A percentile compares a stretch with the other conserved stretches of the same genome.
phyloP scores from a whole-genome alignment of 2,329 filamentous ascomycete genomes.

The Torrubiellomyces zombiae region DNA sequence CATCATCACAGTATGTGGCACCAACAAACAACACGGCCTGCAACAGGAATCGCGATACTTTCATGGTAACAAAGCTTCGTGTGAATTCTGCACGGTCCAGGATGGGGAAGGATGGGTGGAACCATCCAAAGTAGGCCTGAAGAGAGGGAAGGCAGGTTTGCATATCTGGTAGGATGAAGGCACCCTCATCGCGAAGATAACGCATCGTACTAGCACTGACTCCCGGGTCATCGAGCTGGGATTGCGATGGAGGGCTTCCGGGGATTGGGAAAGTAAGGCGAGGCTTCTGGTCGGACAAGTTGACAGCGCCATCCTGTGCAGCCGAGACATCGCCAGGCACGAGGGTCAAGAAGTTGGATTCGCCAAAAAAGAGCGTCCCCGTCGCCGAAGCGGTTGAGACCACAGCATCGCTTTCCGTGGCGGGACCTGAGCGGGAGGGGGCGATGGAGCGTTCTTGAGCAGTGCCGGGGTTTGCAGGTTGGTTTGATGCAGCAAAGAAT shows the following conservation, averaged over 20 bases:
- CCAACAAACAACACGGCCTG: slow-evolving; percentile 39
- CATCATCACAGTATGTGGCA: slow-evolving; percentile 32
- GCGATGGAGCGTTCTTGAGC: neutral
- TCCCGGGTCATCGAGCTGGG: slow-evolving; percentile 11
- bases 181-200: slow-evolving; percentile 27
- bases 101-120: slow-evolving; percentile 39
- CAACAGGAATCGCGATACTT: slow-evolving; percentile 30
- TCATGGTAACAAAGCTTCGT: slow-evolving; percentile 19
- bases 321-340: slow-evolving; percentile 11
- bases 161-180: slow-evolving; percentile 26
- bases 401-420: slow-evolving; percentile 1
- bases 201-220: slow-evolving; percentile 30
- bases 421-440: neutral
- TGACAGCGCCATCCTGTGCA: slow-evolving; percentile 1
- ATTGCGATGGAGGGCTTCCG: slow-evolving; percentile 10
- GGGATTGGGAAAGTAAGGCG: slow-evolving; percentile 15
- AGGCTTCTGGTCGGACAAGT: slow-evolving; percentile 6
- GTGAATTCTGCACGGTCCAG: slow-evolving; percentile 28
- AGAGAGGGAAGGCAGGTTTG: slow-evolving; percentile 25
- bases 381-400: slow-evolving; percentile 7
- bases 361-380: slow-evolving; percentile 19
- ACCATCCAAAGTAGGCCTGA: slow-evolving; percentile 37
- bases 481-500: too few species aligned
- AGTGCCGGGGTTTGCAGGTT: slow-evolving; percentile 1
- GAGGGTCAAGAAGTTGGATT: slow-evolving; percentile 22